phyloP scores from a whole-genome alignment of 2,329 filamentous ascomycete species.

The Dothistroma pini region DNA sequence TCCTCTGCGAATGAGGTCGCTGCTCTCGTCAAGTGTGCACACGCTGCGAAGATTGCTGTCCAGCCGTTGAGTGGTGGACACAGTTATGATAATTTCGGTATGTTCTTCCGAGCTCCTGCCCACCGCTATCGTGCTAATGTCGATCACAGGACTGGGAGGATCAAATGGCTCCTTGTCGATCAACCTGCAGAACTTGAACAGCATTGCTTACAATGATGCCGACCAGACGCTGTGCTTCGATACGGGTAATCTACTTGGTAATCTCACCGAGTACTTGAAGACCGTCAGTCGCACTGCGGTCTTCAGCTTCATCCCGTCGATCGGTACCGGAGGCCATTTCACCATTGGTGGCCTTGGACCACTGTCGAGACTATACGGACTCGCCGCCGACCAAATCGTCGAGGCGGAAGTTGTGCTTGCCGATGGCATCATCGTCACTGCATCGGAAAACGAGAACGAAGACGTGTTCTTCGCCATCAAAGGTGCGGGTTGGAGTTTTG shows the following conservation, averaged over 20 bases:
- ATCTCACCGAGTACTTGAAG: constrained; percentile 10
- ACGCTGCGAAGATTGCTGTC: constrained; percentile 12
- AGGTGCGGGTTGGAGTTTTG: constrained; percentile 28
- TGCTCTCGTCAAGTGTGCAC: constrained; percentile 17
- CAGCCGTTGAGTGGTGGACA: constrained; percentile 22
- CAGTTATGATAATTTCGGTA: constrained; percentile 17
- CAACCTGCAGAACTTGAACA: constrained; percentile 16
- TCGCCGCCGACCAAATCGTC: constrained; percentile 50
- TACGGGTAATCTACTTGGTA: constrained; percentile 15
- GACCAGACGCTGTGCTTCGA: constrained; percentile 15
- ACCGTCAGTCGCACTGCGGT: constrained; percentile 12
- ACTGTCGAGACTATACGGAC: constrained; percentile 53
- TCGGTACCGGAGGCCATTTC: constrained; percentile 20
- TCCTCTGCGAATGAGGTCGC: constrained; percentile 14
- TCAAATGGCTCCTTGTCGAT: constrained; percentile 13
- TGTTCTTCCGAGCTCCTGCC: neutral
- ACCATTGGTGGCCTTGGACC: constrained; percentile 34
- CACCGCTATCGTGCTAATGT: neutral
- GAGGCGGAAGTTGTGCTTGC: constrained; percentile 40
- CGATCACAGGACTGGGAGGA: constrained; percentile 12
- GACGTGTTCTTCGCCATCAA: constrained; percentile 32
- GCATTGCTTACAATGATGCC: constrained; percentile 13
- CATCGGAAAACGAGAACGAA: constrained; percentile 32
- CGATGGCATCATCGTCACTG: constrained; percentile 36
- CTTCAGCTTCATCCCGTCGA: constrained; percentile 14